Evolutionary conservation across 495 filamentous ascomycete genomes (phyloP), one percentile per base, ranked within the genome.

Genomic region (Podospora pseudopauciseta): DNA sequence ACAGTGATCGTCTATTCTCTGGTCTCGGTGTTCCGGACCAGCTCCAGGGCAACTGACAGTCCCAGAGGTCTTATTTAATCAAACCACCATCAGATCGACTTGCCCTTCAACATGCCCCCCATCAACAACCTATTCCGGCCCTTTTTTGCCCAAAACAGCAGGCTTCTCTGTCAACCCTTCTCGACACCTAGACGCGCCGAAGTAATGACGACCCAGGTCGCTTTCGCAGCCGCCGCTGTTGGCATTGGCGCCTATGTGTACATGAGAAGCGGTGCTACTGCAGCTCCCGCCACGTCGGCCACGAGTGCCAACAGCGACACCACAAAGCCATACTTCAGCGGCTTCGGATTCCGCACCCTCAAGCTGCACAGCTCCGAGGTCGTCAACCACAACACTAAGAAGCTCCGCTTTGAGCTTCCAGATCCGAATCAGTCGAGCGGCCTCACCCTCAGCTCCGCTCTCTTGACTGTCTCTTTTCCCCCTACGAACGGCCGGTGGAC

Each of bases 301-400:
- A 16, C 63, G 23, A 54, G 44, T 0, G n/a, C 15, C 28, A 32
- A 27, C 66, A 59, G 53, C 64, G 54, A 54, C 56, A 70, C 67
- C 32, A 5, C 30, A 32, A 78, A 75, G 73, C 70, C 73, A 13
- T 60, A 70, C 49, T 75, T 78, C 61, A 65, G 63, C 30, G 70
- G 70, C 69, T 75, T 79, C 27, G 76, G 76, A 60, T 80, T 82
- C 68, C 68, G 76, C 54, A 77, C 73, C 16, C 77, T 85, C 4
- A 67, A 75, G 56, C 76, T 85, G 0, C 74, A 82, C 56, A 87
- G 85, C 72, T 79, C 82, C 61, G 82, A 89, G 70, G 68, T 77
- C 1, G 81, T 90, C 63, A 90, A 87, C 72, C 86, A 89, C 76
- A 88, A 91, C 69, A 89, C 87, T 4, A 90, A 89, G 72, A 81